Evolutionary conservation across 2,329 filamentous ascomycete genomes (phyloP).

Genomic region (Hypomyces perniciosus): DNA sequence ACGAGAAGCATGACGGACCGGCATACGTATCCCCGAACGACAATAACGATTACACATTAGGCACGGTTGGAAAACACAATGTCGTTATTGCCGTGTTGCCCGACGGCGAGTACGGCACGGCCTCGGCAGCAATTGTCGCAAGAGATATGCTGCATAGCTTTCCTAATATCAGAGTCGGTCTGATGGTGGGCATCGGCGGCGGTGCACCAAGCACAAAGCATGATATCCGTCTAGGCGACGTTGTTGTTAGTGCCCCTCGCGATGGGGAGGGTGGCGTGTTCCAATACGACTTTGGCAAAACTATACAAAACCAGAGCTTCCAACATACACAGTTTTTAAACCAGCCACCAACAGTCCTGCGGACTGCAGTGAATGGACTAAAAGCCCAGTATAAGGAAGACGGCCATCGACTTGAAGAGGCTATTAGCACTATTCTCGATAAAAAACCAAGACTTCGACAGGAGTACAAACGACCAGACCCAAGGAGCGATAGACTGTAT

Average conservation of each 20-base stretch:
- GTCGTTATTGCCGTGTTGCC: slow-evolving; percentile 14
- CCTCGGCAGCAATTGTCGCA: slow-evolving; percentile 18
- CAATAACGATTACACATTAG: slow-evolving; percentile 12
- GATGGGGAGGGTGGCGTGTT: slow-evolving; percentile 6
- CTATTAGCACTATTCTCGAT: not conserved
- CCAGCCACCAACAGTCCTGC: slow-evolving; percentile 13
- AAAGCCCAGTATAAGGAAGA: slow-evolving; percentile 1
- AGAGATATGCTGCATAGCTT: slow-evolving; percentile 24
- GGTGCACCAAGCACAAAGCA: slow-evolving; percentile 25
- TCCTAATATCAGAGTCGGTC: slow-evolving; percentile 21
- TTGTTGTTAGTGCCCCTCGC: slow-evolving; percentile 14
- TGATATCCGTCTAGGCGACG: slow-evolving; percentile 27
- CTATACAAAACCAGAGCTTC: slow-evolving; percentile 14
- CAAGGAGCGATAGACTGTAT: slow-evolving; percentile 8
- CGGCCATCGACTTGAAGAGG: slow-evolving; percentile 12
- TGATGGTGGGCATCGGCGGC: too few species aligned
- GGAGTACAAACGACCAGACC: slow-evolving; percentile 7
- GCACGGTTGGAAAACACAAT: slow-evolving; percentile 14
- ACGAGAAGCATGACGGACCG: slow-evolving; percentile 21
- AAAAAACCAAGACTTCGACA: slow-evolving; percentile 5
- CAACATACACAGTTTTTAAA: slow-evolving; percentile 11
- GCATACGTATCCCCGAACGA: slow-evolving; percentile 21
- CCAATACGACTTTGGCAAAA: too few species aligned
- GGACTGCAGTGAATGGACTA: slow-evolving; percentile 7
- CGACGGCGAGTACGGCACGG: slow-evolving; percentile 11